These are phyloP conservation scores for Haplosporangium sp. DNA, from an alignment of 371 early-diverging fungal species.

Conservation along the genomic window DNA sequence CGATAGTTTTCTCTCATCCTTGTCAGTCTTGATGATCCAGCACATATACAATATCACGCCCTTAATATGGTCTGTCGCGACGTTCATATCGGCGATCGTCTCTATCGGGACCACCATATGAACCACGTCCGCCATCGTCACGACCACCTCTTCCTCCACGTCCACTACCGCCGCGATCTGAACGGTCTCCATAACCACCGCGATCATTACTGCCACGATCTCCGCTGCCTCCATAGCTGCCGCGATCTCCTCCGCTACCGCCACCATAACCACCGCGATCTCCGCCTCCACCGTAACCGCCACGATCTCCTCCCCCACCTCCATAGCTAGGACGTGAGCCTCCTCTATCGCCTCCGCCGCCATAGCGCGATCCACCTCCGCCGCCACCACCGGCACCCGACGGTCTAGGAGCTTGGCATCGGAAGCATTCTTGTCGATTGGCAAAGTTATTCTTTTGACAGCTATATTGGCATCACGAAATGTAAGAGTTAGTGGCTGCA, in stretches of 20 bases:
- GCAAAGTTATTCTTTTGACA: constrained; percentile 78
- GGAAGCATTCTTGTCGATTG: constrained; percentile 71
- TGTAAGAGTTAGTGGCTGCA: too few species aligned
- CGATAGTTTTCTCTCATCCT: too few species aligned
- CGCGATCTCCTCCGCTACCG: constrained; percentile 44
- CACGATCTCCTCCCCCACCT: constrained; percentile 30
- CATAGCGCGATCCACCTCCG: constrained; percentile 31
- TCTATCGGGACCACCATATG: constrained; percentile 30
- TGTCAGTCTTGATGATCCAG: too few species aligned
- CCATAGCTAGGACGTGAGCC: constrained; percentile 34
- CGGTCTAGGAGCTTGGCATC: constrained; percentile 70
- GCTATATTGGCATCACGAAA: constrained; percentile 41
- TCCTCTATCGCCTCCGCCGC: constrained; percentile 43
- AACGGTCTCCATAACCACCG: constrained; percentile 45
- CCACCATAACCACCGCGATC: constrained; percentile 52
- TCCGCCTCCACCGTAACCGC: constrained; percentile 31
- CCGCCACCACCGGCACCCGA: constrained; percentile 62
- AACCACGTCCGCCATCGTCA: constrained; percentile 32
- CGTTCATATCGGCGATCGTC: not conserved
- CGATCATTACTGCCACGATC: constrained; percentile 56
- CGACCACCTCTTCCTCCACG: constrained; percentile 35
- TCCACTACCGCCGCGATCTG: constrained; percentile 33
- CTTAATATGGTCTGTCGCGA: too few species aligned
- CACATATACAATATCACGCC: too few species aligned
- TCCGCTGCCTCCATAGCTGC: constrained; percentile 45